Evolutionary conservation across 2,329 filamentous ascomycete genomes (phyloP).

Genomic region (Alternaria angustiovoidea): DNA sequence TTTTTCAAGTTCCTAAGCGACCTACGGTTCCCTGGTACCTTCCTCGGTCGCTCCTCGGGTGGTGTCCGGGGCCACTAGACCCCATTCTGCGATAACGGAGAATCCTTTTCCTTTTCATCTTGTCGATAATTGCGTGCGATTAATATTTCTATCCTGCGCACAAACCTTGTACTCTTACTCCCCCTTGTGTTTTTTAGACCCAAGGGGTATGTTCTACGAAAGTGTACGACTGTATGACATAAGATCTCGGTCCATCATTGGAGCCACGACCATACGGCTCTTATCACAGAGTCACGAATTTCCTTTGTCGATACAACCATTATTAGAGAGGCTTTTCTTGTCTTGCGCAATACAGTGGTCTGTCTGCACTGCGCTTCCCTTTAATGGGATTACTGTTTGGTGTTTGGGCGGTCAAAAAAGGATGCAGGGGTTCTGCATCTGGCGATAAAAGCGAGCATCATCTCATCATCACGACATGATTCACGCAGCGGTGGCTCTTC

Average conservation of each 20-base stretch:
- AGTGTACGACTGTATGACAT: constrained; percentile 51
- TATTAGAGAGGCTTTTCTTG: constrained; percentile 32
- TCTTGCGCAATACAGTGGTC: constrained; percentile 20
- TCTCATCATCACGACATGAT: constrained; percentile 31
- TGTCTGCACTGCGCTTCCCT: constrained; percentile 27
- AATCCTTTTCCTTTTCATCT: constrained; percentile 20
- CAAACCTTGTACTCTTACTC: constrained; percentile 43
- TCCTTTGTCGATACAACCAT: constrained; percentile 40
- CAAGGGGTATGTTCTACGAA: constrained; percentile 39
- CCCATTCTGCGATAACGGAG: constrained; percentile 5
- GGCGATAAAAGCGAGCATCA: constrained; percentile 29
- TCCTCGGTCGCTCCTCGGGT: constrained; percentile 43
- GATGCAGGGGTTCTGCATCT: constrained; percentile 16
- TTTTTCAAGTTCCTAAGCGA: constrained; percentile 52
- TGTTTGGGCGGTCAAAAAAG: constrained; percentile 20
- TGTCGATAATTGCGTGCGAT: constrained; percentile 45
- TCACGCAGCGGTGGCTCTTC: constrained; percentile 44
- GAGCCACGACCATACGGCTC: constrained; percentile 39
- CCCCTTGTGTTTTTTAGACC: constrained; percentile 18
- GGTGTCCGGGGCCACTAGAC: constrained; percentile 37
- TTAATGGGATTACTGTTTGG: constrained; percentile 32
- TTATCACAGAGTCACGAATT: constrained; percentile 46
- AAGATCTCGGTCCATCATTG: constrained; percentile 33
- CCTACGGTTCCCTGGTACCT: constrained; percentile 46
- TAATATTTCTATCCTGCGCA: constrained; percentile 31